Base-by-base conservation (phyloP, 2,329 filamentous ascomycete genomes). In the Ascosphaera pollenicola region DNA sequence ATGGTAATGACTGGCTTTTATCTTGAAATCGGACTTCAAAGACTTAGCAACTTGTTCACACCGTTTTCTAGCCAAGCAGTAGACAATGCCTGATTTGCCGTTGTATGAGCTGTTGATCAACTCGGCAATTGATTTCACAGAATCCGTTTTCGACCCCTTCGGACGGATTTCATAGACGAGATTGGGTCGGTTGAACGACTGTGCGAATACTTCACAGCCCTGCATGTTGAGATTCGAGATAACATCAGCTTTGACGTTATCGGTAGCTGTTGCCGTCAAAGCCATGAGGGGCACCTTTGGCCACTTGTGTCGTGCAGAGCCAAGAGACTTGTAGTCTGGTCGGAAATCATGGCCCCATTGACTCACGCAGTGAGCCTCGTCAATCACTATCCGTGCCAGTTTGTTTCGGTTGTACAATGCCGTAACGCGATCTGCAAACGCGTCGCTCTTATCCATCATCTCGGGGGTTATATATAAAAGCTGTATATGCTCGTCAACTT, bases 321-420 rank as follows among this genome's bases (percentile, higher is more conserved):
- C 83, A 3, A 98, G 64, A 21, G 71, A 70, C 56, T 93, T 93
- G 62, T 98, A 98, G 54, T 95, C 87, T 1, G 85, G 87, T 36
- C 91, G 74, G 54, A 98, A 98, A 55, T 98, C 89, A 49, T 98
- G 89, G 1, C 89, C 89, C 89, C 89, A 98, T 63, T 98, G 85
- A 56, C 89, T 95, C 18, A 98, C 87, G 56, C 89, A 98, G 55
- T 98, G 89, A n/a, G 89, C 89, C 60, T 98, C 91, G 48, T 98
- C 89, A 45, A 98, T 92, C 39, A 98, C 89, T 37, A 98, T 73
- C 18, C 89, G 74, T 13, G 91, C 87, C 39, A 98, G 71, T 48
- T 77, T 80, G 3, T 68, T 63, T 38, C 73, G 73, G 11, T 58
- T 57, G 54, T 93, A 69, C n/a, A 98, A 64, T 2, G 63, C 64